These are phyloP conservation scores for Geotrichum ghanense DNA, from an alignment of 805 yeast genomes.

Conservation along the genomic window DNA sequence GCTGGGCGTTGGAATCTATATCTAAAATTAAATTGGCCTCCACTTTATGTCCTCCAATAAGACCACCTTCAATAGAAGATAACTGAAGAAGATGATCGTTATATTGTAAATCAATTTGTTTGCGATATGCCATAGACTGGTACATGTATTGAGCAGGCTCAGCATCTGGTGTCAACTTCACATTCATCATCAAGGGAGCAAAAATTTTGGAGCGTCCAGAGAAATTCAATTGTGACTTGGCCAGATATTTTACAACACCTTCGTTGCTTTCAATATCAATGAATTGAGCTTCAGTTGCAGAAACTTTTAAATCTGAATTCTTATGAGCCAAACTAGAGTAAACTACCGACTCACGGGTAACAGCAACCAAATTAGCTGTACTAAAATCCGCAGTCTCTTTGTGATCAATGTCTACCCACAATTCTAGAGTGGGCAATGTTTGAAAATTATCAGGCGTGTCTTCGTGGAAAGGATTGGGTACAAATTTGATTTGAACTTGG, in stretches of 20 bases:
- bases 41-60: conserved; percentile 40
- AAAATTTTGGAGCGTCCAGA: conserved; percentile 21
- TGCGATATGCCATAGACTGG: conserved; percentile 32
- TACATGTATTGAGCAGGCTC: conserved; percentile 33
- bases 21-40: conserved; percentile 39
- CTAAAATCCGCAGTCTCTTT: conserved; percentile 28
- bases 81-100: conserved; percentile 30
- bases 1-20: conserved; percentile 13
- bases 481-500: conserved; percentile 34
- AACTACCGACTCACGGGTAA: conserved; percentile 34
- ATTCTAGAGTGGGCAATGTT: conserved; percentile 42
- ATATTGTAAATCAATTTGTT: conserved; percentile 34
- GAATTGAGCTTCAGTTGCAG: conserved; percentile 26
- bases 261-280: conserved; percentile 27
- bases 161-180: conserved; percentile 31
- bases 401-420: conserved; percentile 38
- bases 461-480: conserved; percentile 32
- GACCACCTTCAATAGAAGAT: conserved; percentile 44
- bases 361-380: conserved; percentile 32
- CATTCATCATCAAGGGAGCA: conserved; percentile 7
- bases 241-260: conserved; percentile 32
- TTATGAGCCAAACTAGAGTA: conserved; percentile 33
- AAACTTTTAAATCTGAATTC: conserved; percentile 35
- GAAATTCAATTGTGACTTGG: conserved; percentile 30
- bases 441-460: conserved; percentile 17